Percentiles rank a stretch among this genome's conserved stretches.
These are phyloP conservation scores for Cornus controversa DNA, from an alignment of 148 eudicot species.

Conservation along the genomic window DNA sequence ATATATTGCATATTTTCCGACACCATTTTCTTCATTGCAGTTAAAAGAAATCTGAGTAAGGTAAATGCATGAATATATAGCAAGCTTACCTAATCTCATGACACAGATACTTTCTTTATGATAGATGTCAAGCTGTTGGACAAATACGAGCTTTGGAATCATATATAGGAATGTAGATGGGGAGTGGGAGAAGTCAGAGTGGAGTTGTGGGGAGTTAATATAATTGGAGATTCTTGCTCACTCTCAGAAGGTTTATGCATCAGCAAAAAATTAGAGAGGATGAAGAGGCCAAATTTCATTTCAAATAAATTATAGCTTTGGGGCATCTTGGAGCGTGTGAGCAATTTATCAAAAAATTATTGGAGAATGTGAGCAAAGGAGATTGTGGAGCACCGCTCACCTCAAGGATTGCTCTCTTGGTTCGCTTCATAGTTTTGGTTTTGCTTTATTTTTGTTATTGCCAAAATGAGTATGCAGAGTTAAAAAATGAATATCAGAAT, in stretches of 20 bases:
- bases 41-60: conserved; percentile 36
- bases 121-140: conserved; percentile 98
- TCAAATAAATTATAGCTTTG: conserved; percentile 72
- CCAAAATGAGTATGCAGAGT: conserved; percentile 27
- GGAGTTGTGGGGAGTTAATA: conserved; percentile 64
- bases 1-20: conserved; percentile 10
- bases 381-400: conserved; percentile 91
- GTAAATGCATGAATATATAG: conserved; percentile 47
- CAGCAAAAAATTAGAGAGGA: conserved; percentile 61
- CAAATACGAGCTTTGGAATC: conserved; percentile 95
- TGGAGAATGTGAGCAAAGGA: conserved; percentile 85
- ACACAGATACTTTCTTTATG: conserved; percentile 80
- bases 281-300: conserved; percentile 60
- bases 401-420: conserved; percentile 93
- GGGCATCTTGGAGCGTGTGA: conserved; percentile 83
- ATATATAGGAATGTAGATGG: conserved; percentile 85
- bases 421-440: conserved; percentile 69
- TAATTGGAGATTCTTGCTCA: conserved; percentile 66
- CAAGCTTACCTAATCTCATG: conserved; percentile 57
- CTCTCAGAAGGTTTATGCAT: conserved; percentile 58
- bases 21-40: conserved; percentile 16
- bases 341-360: conserved; percentile 29
- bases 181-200: conserved; percentile 76
- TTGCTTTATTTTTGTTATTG: conserved; percentile 35
- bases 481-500: conserved; percentile 16